Percentiles rank a stretch among this genome's conserved stretches.
These are phyloP conservation scores for Populus nigra DNA, from an alignment of 345 rosid genomes.

Conservation along the genomic window DNA sequence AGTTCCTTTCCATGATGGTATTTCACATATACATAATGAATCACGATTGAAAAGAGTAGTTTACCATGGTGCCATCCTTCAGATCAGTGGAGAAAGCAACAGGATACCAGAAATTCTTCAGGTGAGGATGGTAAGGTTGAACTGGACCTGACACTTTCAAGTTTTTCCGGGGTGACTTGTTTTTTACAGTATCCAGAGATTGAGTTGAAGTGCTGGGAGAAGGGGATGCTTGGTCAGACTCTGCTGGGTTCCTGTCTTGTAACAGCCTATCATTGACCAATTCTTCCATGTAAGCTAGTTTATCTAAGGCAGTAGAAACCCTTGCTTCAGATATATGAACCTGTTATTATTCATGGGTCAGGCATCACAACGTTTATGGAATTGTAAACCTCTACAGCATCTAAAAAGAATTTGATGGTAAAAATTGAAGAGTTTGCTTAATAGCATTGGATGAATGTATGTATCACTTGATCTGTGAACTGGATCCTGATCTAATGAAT, in stretches of 20 bases:
- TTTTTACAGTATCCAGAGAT: constrained; percentile 36
- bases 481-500: background rate
- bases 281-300: constrained; percentile 90
- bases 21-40: background rate
- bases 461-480: background rate
- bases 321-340: constrained; percentile 97
- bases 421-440: background rate
- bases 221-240: constrained; percentile 41
- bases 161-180: constrained; percentile 52
- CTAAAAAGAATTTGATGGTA: background rate
- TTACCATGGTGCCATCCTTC: constrained; percentile 89
- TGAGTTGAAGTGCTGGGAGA: constrained; percentile 50
- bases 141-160: constrained; percentile 94
- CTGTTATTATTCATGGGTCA: constrained; percentile 41
- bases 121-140: constrained; percentile 60
- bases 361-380: constrained; percentile 13
- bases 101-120: constrained; percentile 96
- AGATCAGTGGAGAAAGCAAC: constrained; percentile 79
- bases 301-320: constrained; percentile 83
- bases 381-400: background rate
- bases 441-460: background rate
- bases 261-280: constrained; percentile 80
- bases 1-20: constrained; percentile 3
- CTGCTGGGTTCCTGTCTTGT: constrained; percentile 50
- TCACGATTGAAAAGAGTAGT: constrained; percentile 7